Evolutionary conservation across 2,329 filamentous ascomycete genomes (phyloP), one percentile per base, ranked within the genome.

Genomic region (Pestalotiopsis sp.): DNA sequence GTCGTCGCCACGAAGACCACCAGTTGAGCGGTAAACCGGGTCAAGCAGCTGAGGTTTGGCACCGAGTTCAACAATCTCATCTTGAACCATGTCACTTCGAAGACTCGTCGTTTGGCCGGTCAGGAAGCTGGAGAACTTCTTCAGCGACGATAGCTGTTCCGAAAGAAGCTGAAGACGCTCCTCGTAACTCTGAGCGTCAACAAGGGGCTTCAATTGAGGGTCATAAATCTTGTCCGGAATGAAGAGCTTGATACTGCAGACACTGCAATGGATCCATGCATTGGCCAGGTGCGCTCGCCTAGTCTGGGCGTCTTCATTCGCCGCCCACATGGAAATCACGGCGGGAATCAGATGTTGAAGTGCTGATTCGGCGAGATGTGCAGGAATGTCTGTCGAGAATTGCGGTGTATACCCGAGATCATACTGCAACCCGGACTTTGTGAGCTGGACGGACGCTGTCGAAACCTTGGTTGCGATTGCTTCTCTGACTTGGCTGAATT

Each of bases 151-250:
- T 1, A 94, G 83, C 68, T 89, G 89, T 5, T 80, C 75, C 13
- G 83, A 77, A 1, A 97, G 79, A 10, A 85, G 81, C 3, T 77
- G 71, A 60, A 87, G 85, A 52, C 92, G 83, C 67, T 89, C 82
- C 57, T 83, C 76, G 66, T 86, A 83, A 65, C 86, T 87, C 57
- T 85, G 82, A 22, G 88, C 86, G 72, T 94, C 90, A 20, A 97
- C 86, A 64, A 87, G 83, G 4, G 88, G 87, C 64, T 86, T 83
- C 68, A 90, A 82, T 68, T 90, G 87, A 1, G 96, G 96, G 77
- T 99, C 96, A 74, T 95, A 96, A 3, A 92, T 87, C 71, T 91
- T 90, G 77, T 97, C 91, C 0, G 97, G 94, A 2, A 98, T 89
- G 75, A 95, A 98, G 2, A 98, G 84, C 70, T 88, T 87, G 61